A percentile compares a stretch with the other conserved stretches of the same genome.
Conservation (phyloP, 2,329 filamentous ascomycete genomes). For the Fusarium miscanthi region DNA sequence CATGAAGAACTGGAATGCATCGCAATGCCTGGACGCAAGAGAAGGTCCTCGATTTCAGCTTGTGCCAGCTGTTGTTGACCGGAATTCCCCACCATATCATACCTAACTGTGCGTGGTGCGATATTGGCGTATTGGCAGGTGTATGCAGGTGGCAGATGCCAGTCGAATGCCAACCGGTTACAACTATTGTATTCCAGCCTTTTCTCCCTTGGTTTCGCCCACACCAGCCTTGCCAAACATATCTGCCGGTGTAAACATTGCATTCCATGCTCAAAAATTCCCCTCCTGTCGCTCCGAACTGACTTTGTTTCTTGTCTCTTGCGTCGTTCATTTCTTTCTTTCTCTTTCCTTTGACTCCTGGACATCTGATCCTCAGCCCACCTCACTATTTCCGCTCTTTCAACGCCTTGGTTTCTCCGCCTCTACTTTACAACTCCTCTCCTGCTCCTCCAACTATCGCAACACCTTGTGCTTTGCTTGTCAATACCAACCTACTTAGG, state of each 20-base stretch:
- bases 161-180: conserved; percentile 35
- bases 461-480: conserved; percentile 18
- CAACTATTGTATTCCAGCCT: conserved; percentile 33
- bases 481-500: conserved; percentile 1
- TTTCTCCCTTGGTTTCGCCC: conserved; percentile 32
- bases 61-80: conserved; percentile 20
- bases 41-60: conserved; percentile 23
- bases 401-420: conserved; percentile 20
- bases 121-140: conserved; percentile 30
- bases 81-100: conserved; percentile 32
- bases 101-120: conserved; percentile 17
- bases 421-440: conserved; percentile 24
- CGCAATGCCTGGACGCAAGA: conserved; percentile 31
- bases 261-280: conserved; percentile 42
- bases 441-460: conserved; percentile 5
- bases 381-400: background rate
- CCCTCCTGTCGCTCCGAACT: conserved; percentile 16
- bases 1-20: conserved; percentile 45
- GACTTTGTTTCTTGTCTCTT: conserved; percentile 33
- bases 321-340: conserved; percentile 19
- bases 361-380: conserved; percentile 24
- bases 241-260: conserved; percentile 46
- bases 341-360: conserved; percentile 1
- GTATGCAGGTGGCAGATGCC: conserved; percentile 40
- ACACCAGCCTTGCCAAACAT: conserved; percentile 42